Conservation (phyloP, 805 yeast genomes). For the Cyberlindnera xishuangbannaensis region DNA sequence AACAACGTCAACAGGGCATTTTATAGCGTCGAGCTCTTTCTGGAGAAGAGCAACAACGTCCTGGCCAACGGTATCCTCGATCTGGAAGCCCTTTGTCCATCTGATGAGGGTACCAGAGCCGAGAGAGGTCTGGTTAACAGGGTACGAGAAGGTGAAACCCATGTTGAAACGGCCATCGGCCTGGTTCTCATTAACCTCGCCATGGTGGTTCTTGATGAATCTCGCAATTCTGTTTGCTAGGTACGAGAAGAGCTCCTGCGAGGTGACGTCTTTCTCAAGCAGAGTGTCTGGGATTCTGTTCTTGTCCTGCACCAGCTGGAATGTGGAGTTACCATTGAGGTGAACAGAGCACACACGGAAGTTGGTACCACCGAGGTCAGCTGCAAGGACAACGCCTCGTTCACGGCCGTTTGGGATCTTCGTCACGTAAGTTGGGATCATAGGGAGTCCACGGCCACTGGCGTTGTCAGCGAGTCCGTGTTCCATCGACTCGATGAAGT, state of each 20-base stretch:
- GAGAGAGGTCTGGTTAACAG: conserved; percentile 79
- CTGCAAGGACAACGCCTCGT: conserved; percentile 77
- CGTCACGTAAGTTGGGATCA: conserved; percentile 92
- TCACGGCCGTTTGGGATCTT: conserved; percentile 82
- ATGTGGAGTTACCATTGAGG: conserved; percentile 75
- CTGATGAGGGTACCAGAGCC: conserved; percentile 76
- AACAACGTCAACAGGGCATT: conserved; percentile 63
- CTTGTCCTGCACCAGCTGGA: conserved; percentile 68
- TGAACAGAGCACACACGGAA: conserved; percentile 88
- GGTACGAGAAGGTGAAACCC: conserved; percentile 95
- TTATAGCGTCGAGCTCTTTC: conserved; percentile 51
- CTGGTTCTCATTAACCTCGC: conserved; percentile 16
- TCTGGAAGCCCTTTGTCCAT: conserved; percentile 95
- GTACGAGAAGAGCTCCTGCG: conserved; percentile 65
- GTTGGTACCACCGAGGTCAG: conserved; percentile 95
- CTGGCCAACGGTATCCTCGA: conserved; percentile 76
- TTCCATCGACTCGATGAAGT: conserved; percentile 57
- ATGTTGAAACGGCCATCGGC: conserved; percentile 45
- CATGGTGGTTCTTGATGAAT: conserved; percentile 65
- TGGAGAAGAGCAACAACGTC: conserved; percentile 79
- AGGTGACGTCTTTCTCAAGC: conserved; percentile 60
- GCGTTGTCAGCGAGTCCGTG: conserved; percentile 45
- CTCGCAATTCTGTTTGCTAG: conserved; percentile 64
- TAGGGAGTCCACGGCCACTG: conserved; percentile 54
- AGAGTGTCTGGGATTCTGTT: conserved; percentile 72